phyloP scores from a whole-genome alignment of 345 rosid species.

The Brassica incana region DNA sequence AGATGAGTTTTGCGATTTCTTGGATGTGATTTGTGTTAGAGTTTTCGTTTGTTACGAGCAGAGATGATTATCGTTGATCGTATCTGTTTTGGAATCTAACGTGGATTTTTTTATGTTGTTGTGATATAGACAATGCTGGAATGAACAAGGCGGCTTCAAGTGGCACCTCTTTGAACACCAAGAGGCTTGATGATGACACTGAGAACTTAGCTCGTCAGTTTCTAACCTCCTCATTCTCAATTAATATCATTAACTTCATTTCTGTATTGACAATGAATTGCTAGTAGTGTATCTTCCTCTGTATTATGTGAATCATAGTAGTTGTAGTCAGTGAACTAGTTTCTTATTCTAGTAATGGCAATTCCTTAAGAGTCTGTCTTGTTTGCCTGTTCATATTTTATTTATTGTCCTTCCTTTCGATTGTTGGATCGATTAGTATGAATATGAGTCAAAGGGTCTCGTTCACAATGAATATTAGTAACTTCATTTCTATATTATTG shows the following conservation, averaged over 20 bases:
- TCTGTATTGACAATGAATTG: neutral
- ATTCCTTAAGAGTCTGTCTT: no score
- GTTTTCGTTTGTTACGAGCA: neutral
- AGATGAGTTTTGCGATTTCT: neutral
- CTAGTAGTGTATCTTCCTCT: neutral
- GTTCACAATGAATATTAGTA: no score
- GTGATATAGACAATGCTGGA: conserved; percentile 69
- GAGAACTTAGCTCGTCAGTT: conserved; percentile 94
- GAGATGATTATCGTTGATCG: neutral
- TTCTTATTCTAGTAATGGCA: neutral
- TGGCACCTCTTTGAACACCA: conserved; percentile 86
- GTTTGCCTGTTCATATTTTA: no score
- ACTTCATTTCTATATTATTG: no score
- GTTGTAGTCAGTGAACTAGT: neutral
- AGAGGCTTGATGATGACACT: conserved; percentile 92
- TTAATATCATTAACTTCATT: neutral
- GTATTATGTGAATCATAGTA: neutral
- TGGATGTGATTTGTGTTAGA: neutral
- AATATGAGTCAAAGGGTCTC: no score
- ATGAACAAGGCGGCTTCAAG: conserved; percentile 92
- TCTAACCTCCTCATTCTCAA: neutral
- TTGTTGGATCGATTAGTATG: no score
- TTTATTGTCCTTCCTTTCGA: no score
- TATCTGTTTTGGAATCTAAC: conserved; percentile 4
- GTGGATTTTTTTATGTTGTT: neutral